Percentiles rank a stretch among this genome's conserved stretches.
These are phyloP conservation scores for Raddia distichophylla DNA, from an alignment of 176 grass and related monocot genomes.

Conservation along the genomic window DNA sequence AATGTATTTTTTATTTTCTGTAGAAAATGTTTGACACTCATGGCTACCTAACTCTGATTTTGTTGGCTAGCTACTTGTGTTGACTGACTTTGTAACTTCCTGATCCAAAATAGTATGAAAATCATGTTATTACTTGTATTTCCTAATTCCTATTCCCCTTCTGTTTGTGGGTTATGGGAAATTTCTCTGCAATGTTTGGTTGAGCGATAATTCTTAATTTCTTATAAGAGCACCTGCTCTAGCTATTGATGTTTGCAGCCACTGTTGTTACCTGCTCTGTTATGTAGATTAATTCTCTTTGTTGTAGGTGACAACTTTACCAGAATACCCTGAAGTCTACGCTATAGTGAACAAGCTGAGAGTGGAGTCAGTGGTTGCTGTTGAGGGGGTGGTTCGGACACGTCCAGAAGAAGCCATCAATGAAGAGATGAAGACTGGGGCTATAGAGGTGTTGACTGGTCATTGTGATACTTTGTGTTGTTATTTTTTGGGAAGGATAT, in stretches of 20 bases:
- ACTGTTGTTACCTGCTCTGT: constrained; percentile 25
- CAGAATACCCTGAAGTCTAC: constrained; percentile 74
- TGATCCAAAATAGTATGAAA: background rate
- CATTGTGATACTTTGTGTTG: background rate
- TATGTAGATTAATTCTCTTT: background rate
- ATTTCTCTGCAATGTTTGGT: background rate
- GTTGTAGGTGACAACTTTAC: constrained; percentile 73
- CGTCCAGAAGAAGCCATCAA: constrained; percentile 78
- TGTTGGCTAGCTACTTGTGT: background rate
- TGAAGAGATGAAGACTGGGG: constrained; percentile 87
- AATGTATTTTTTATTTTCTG: background rate
- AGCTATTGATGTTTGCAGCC: background rate
- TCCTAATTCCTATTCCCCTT: background rate
- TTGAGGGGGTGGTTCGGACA: constrained; percentile 65
- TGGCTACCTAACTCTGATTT: background rate
- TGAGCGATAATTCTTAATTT: background rate
- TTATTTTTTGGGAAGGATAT: constrained; percentile 5
- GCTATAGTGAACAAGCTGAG: constrained; percentile 73
- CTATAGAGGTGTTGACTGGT: constrained; percentile 68
- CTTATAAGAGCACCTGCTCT: background rate
- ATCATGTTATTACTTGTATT: background rate
- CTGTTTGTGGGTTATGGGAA: background rate
- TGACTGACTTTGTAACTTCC: background rate
- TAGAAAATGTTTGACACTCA: background rate
- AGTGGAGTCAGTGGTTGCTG: constrained; percentile 83